These are phyloP conservation scores for Myxozyma sirexii DNA, from an alignment of 805 yeast species.

Conservation along the genomic window DNA sequence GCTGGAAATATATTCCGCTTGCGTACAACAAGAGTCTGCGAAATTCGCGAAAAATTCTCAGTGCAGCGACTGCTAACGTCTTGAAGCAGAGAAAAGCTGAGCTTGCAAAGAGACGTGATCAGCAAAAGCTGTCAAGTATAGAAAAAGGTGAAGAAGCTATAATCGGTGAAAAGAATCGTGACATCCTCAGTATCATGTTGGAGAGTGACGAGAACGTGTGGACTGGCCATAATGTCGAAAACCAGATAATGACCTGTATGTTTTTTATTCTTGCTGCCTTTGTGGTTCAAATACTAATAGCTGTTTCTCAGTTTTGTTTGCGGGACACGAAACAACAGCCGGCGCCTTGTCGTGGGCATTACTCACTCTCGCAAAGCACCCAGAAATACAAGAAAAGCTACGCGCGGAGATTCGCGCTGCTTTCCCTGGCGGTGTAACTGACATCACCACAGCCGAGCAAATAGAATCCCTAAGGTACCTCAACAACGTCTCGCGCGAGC, in stretches of 20 bases:
- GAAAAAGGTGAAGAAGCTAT: not conserved
- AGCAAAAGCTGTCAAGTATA: not conserved
- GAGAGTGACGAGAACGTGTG: not conserved
- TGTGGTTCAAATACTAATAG: not conserved
- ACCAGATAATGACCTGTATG: conserved; percentile 23
- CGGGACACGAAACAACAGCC: conserved; percentile 33
- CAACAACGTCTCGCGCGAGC: conserved; percentile 20
- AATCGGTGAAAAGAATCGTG: conserved; percentile 3
- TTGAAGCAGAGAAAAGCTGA: not conserved
- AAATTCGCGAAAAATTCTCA: conserved; percentile 1
- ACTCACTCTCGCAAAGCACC: conserved; percentile 15
- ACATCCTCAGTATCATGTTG: conserved; percentile 18
- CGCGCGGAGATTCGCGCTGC: conserved; percentile 20
- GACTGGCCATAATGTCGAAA: conserved; percentile 13
- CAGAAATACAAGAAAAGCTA: conserved; percentile 18
- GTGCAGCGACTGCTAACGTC: not conserved
- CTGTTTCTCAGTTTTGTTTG: conserved; percentile 15
- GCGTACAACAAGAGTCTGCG: conserved; percentile 5
- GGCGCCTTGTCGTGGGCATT: conserved; percentile 19
- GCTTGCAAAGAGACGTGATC: not conserved
- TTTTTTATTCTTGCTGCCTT: not conserved
- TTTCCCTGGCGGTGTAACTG: conserved; percentile 21
- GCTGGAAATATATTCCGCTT: conserved; percentile 22
- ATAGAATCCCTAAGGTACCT: conserved; percentile 17
- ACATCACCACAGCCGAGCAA: conserved; percentile 14